Evolutionary conservation across 1,284 basidiomycete species (phyloP), one percentile per base, ranked within the genome.

Genomic region (Austroboletus novae-zelandiae): DNA sequence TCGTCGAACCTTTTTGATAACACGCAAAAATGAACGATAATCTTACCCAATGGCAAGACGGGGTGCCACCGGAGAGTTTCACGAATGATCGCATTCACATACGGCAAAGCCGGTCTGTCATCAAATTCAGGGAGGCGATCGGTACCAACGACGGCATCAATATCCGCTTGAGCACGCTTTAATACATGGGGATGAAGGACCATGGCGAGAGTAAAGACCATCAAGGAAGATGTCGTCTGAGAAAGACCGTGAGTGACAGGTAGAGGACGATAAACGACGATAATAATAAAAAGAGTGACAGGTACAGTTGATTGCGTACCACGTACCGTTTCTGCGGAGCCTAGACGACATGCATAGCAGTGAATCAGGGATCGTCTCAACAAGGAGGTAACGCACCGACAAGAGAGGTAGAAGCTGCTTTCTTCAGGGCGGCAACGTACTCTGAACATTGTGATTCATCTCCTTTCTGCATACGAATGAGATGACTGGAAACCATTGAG

Each of bases 81-180:
- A 29, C 70, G 69, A 15, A 76, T 48, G 13, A 74, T 40, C 0
- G 69, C 70, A 6, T 65, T 59, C 7, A 75, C 49, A 43, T 74
- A 77, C 0, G 70, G 71, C 31, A 78, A 58, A 1, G 48, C 48
- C 1, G 61, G 46, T 29, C 68, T 55, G 43, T 79, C 77, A 11
- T 57, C 57, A 25, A 74, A 70, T 1, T 59, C 61, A 1, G 75
- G 76, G 3, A 77, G 59, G 9, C 69, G 59, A 14, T 67, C 61
- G 0, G 46, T 49, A 4, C 73, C 71, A 14, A 73, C 42, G 4
- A 73, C 62, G 0, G 50, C 36, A 46, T 76, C 73, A 5, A 78
- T 60, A 43, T 77, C 73, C 8, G 8, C 25, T 27, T 27, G 25
- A 27, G 41, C 41, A 20, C 41, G 41, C 18, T 43, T 43, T 23